Base-by-base conservation (phyloP, 345 rosid genomes). In the Carallia brachiata region DNA sequence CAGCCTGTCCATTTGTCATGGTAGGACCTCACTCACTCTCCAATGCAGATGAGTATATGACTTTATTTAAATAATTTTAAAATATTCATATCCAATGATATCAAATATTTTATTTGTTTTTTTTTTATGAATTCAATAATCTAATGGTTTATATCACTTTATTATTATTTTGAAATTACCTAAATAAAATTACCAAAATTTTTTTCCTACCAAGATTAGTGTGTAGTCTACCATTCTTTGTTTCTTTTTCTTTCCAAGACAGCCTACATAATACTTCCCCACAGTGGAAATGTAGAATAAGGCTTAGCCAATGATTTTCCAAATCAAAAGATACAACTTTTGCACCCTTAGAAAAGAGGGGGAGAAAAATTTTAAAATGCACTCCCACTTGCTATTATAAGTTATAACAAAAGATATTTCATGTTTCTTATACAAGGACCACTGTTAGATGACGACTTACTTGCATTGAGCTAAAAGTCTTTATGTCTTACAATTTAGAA, bases 301-400 rank as follows among this genome's bases (percentile, higher is more conserved):
- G 65, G 66, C 7, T 32, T 67, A 36, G 48, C 70, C 59, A 69
- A 74, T 77, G 60, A 77, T 69, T 78, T 80, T 68, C n/a, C 76
- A 52, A 66, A 70, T 75, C 78, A 74, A 57, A 65, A 52, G 28
- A 58, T 36, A 16, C 73, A 56, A 52, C 60, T n/a, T 55, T 55
- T 7, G 31, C 60, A 23, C 27, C 60, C 60, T 5, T 2, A 66
- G 28, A 50, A 5, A 0, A 15, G 10, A 6, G 27, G 13, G 6
- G 30, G 6, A 19, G 16, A 44, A 56, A 52, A 36, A 44, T 23
- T 23, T 23, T 23, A 23, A 44, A 10, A 44, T n/a, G n/a, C 60
- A 56, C 27, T 27, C 6, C 5, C 32, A 2, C 59, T 28, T 23
- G 7, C 27, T 4, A 55, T 55, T 8, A 55, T 55, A 4, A 7